phyloP scores from a whole-genome alignment of 805 yeast genomes.

The Zygosaccharomyces siamensis region DNA sequence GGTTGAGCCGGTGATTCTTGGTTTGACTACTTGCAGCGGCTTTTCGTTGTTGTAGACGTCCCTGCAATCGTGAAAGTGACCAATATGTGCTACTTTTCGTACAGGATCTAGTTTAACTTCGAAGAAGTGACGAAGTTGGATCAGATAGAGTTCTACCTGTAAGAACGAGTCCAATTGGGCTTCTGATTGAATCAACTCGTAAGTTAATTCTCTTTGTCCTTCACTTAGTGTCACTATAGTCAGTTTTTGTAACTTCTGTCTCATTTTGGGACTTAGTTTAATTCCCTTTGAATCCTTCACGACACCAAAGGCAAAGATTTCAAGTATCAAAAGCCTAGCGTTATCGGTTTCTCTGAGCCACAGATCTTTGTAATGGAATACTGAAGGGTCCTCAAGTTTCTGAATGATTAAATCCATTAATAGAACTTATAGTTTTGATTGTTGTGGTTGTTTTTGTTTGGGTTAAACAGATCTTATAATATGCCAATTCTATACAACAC shows the following conservation, averaged over 20 bases:
- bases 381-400: constrained; percentile 20
- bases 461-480: not conserved
- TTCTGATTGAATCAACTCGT: constrained; percentile 11
- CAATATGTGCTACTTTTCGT: constrained; percentile 12
- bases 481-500: constrained; percentile 28
- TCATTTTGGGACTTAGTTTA: constrained; percentile 14
- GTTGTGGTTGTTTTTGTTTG: not conserved
- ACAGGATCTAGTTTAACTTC: constrained; percentile 24
- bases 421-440: not conserved
- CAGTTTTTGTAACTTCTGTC: constrained; percentile 22
- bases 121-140: constrained; percentile 20
- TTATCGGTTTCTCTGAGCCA: constrained; percentile 21
- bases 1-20: not conserved
- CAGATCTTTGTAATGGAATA: constrained; percentile 23
- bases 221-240: constrained; percentile 24
- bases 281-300: constrained; percentile 14
- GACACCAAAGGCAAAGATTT: constrained; percentile 29
- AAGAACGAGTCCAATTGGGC: constrained; percentile 13
- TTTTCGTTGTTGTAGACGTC: constrained; percentile 22
- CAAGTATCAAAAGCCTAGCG: constrained; percentile 14
- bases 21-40: constrained; percentile 4
- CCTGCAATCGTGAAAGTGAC: constrained; percentile 20
- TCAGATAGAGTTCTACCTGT: constrained; percentile 23
- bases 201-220: constrained; percentile 14
- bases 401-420: not conserved